Base-by-base conservation (phyloP, 208 protist species). In the Leishmania martiniquensis region DNA sequence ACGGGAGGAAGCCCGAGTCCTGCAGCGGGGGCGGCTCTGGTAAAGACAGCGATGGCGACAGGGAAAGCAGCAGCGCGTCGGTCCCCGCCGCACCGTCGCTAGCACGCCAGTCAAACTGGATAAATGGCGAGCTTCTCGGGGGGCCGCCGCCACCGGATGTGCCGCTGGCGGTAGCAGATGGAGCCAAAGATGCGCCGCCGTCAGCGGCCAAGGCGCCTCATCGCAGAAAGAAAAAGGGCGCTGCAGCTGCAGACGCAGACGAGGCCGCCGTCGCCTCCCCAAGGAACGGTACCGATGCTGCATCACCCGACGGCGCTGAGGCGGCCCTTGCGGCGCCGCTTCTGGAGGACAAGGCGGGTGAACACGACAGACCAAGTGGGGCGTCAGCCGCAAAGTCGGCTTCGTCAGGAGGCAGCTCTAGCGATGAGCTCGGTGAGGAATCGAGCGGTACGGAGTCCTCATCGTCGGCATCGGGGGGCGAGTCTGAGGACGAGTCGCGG, bases 31-130 rank as follows among this genome's bases (percentile, higher is more conserved):
- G 60, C 22, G 55, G 39, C 29, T 37, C 22, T 37, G 49, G 66
- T 1, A 10, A 55, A 6, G 73, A 44, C 63, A 71, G 47, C 6
- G 47, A 60, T 39, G 68, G 5, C 34, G 57, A n/a, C 12, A 76
- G 59, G 47, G 49, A 72, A 44, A 80, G 49, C 49, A 32, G 15
- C 3, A 44, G 75, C 22, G 73, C 67, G 54, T 72, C 67, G 20
- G 17, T 75, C 7, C 0, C 39, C 1, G 52, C 34, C 51, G 12
- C 52, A 0, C 62, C 55, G 17, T 68, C 65, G 45, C 68, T 20
- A 22, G 57, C 66, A 2, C 72, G 72, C 60, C 44, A 62, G 51
- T 84, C 75, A n/a, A 54, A 84, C n/a, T 84, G 80, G 80, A 76
- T 84, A 75, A 63, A 80, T 59, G 80, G 75, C 25, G 59, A 55